These are phyloP conservation scores for Asclepias syriaca DNA, from an alignment of 257 asterid species.

Conservation along the genomic window DNA sequence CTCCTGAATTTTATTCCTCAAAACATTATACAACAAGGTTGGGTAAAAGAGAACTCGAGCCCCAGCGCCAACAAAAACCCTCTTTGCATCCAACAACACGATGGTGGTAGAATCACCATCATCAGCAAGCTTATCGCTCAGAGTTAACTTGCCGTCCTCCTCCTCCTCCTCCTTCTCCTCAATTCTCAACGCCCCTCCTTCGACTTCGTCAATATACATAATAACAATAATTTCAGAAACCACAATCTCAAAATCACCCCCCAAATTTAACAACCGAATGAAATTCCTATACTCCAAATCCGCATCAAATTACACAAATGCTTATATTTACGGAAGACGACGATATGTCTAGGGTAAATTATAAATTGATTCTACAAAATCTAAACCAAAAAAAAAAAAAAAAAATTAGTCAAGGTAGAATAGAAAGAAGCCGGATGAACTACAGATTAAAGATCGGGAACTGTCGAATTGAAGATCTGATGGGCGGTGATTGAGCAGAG, in stretches of 20 bases:
- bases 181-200: constrained; percentile 17
- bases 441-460: background rate
- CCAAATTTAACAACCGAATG: background rate
- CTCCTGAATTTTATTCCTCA: constrained; percentile 46
- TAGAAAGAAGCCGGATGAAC: background rate
- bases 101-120: constrained; percentile 12
- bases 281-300: background rate
- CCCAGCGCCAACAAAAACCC: constrained; percentile 44
- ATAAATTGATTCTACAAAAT: background rate
- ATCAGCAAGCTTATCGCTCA: constrained; percentile 14
- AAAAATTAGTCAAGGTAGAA: background rate
- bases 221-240: constrained; percentile 10
- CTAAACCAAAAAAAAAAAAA: background rate
- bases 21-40: constrained; percentile 48
- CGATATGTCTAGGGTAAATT: background rate
- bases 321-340: background rate
- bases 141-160: background rate
- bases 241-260: background rate
- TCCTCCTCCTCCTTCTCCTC: constrained; percentile 15
- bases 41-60: constrained; percentile 54
- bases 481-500: constrained; percentile 6
- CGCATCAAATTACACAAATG: background rate
- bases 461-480: background rate
- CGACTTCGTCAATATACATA: constrained; percentile 51
- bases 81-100: constrained; percentile 30